These are phyloP conservation scores for Halocafeteria seosinensis DNA, from an alignment of 108 stramenopile genomes.

Conservation along the genomic window DNA sequence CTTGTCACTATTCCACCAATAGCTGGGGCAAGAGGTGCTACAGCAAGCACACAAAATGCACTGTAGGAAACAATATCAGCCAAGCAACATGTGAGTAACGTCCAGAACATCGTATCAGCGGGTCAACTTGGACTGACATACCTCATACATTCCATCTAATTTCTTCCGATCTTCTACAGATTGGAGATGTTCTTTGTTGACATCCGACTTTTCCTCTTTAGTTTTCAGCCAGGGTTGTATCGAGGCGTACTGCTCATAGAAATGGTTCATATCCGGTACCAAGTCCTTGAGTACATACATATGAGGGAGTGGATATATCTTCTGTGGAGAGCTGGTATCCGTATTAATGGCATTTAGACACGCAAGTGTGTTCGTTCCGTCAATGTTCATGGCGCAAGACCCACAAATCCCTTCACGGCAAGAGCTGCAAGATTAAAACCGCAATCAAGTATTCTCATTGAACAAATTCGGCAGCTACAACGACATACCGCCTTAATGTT, in stretches of 20 bases:
- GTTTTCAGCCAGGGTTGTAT: slow-evolving; percentile 94
- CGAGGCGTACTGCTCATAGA: slow-evolving; percentile 87
- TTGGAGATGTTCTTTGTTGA: slow-evolving; percentile 72
- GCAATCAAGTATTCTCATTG: too few relatives aligned
- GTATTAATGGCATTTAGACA: slow-evolving; percentile 62
- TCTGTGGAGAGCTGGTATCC: slow-evolving; percentile 43
- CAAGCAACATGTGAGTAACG: too few relatives aligned
- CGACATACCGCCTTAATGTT: slow-evolving; percentile 67
- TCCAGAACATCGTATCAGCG: background rate
- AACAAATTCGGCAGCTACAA: too few relatives aligned
- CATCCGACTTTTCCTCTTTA: slow-evolving; percentile 41
- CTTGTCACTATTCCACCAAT: slow-evolving; percentile 96
- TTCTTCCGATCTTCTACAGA: slow-evolving; percentile 32
- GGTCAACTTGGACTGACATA: too few relatives aligned
- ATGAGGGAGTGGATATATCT: slow-evolving; percentile 94
- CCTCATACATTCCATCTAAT: slow-evolving; percentile 18
- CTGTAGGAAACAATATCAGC: too few relatives aligned
- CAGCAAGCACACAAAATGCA: slow-evolving; percentile 99
- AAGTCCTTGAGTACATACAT: slow-evolving; percentile 96
- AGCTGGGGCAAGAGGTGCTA: slow-evolving; percentile 77
- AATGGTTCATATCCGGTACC: slow-evolving; percentile 92
- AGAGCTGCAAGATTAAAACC: too few relatives aligned
- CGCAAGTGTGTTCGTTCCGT: slow-evolving; percentile 74
- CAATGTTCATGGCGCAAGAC: slow-evolving; percentile 94
- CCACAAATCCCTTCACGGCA: slow-evolving; percentile 97